Conservation (phyloP, 352 stramenopile genomes). For the Phytophthora capsici region DNA sequence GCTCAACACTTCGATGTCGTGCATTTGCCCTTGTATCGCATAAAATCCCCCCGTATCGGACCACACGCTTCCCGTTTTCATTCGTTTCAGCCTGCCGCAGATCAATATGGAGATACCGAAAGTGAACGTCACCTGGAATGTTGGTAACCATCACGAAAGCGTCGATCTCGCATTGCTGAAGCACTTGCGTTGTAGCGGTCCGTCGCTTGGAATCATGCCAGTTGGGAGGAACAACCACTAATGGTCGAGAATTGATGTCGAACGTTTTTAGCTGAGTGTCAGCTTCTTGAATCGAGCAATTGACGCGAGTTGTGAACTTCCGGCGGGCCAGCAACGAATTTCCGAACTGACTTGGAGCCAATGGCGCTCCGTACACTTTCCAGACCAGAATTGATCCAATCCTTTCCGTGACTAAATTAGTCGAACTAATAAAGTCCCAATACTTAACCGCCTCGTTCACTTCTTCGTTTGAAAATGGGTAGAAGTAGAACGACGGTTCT, state of each 20-base stretch:
- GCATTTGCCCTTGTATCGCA: neutral
- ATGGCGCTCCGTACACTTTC: neutral
- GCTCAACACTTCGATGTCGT: neutral
- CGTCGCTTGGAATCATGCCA: neutral
- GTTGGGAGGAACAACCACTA: neutral
- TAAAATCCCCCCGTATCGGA: neutral
- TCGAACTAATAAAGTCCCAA: neutral
- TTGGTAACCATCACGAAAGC: neutral
- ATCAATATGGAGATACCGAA: neutral
- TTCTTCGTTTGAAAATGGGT: constrained; percentile 21
- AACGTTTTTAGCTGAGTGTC: neutral
- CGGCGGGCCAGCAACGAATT: neutral
- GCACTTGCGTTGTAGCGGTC: neutral
- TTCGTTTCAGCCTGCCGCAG: neutral
- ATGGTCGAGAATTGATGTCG: neutral
- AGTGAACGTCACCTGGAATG: neutral
- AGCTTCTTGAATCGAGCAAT: neutral
- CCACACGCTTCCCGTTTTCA: neutral
- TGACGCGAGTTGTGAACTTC: neutral
- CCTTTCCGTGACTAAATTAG: neutral
- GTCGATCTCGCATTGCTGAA: neutral
- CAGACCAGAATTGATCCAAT: neutral
- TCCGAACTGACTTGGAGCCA: neutral
- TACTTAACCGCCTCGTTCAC: constrained; percentile 4
- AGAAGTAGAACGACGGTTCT: constrained; percentile 39